Conservation (phyloP, 169 alveolate genomes). For the Plasmodium sp. region DNA sequence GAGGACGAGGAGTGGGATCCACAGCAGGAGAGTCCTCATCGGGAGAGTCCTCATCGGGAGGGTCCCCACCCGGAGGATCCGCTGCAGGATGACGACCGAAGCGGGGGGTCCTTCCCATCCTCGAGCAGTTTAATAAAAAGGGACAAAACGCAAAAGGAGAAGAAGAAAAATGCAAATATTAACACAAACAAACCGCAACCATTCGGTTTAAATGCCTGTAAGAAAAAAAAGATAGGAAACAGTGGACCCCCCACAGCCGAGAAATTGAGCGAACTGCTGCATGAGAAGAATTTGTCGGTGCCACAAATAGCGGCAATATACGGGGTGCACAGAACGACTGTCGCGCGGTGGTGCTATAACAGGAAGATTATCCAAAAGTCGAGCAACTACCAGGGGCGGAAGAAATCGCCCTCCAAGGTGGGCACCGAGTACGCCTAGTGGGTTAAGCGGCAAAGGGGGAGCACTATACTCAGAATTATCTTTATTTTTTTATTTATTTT, state of each 20-base stretch:
- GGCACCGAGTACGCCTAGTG: background rate
- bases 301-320: conserved; percentile 73
- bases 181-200: background rate
- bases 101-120: background rate
- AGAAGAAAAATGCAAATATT: conserved; percentile 1
- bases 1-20: background rate
- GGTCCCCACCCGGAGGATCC: background rate
- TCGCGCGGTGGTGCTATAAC: conserved; percentile 71
- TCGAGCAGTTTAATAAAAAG: conserved; percentile 1
- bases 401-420: background rate
- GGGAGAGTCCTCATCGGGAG: background rate
- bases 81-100: background rate
- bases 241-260: conserved; percentile 75
- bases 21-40: background rate
- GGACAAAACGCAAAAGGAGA: conserved; percentile 20
- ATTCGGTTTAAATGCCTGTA: background rate
- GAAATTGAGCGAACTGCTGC: conserved; percentile 32
- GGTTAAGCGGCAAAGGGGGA: background rate
- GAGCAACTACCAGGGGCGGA: conserved; percentile 21
- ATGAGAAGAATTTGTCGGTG: conserved; percentile 48
- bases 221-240: conserved; percentile 18
- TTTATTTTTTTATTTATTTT: background rate
- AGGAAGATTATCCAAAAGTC: conserved; percentile 62
- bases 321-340: conserved; percentile 75
- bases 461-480: background rate